Base-by-base conservation (phyloP, 768 basidiomycete species). In the Collybia sp. region DNA sequence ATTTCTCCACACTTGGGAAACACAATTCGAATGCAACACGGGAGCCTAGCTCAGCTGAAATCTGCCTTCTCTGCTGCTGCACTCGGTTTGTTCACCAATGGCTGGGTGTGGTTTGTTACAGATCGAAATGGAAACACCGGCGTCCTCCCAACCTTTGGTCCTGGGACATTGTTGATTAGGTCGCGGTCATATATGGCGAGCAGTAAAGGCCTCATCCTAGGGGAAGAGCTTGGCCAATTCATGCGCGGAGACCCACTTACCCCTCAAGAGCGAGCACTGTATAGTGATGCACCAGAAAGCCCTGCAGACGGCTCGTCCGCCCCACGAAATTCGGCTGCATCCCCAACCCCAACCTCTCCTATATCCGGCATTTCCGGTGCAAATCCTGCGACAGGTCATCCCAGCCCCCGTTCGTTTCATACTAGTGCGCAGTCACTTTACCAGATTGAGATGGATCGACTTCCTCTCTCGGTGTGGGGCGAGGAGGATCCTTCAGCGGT, bases 71-170 rank as follows among this genome's bases (percentile, higher is more conserved):
- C 82, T 10, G 83, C 89, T 4, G 82, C 88, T 2, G 90, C 76
- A 31, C 68, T 77, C 42, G 92, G 89, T 50, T 82, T 92, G 75
- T 82, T 82, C 56, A 81, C 81, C 46, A 80, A 78, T 25, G 91
- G 91, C 43, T 93, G 80, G 71, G 72, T 93, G 46, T 95, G 93
- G 94, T 78, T 95, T 61, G 91, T 94, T 49, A 77, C 77, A 2
- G 87, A 91, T 67, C 56, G 65, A 15, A 58, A 61, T 4, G 81
- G 80, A 12, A 73, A 76, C 52, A 72, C 70, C 30, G 92, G 81
- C 18, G 75, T 94, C 50, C 63, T 93, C 41, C 88, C 91, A 12
- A 95, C 94, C 0, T 89, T 92, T 58, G 93, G 90, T 5, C 76
- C 90, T 0, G 92, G 91, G 13, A 95, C 95, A 1, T 72, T 96